Percentiles rank a stretch among this genome's conserved stretches.
Conservation (phyloP, 2,329 filamentous ascomycete genomes). For the Colletotrichum liaoningense region DNA sequence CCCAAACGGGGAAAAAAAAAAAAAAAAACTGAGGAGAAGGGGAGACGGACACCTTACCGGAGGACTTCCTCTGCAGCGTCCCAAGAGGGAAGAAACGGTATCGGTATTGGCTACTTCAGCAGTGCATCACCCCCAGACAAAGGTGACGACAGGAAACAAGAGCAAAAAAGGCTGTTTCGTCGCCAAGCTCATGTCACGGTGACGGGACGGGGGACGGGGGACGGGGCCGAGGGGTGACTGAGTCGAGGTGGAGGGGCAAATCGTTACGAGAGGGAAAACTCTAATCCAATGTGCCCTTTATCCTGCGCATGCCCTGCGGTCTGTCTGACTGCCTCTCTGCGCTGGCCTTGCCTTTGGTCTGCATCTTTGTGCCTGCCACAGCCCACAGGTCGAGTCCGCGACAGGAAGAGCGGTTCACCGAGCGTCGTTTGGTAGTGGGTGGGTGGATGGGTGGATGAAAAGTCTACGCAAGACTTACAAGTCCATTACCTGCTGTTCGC, state of each 20-base stretch:
- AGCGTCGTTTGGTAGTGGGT: slow-evolving; percentile 6
- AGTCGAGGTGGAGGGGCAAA: slow-evolving; percentile 33
- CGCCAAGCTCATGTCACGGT: slow-evolving; percentile 28
- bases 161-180: slow-evolving; percentile 24
- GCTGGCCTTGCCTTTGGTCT: not conserved
- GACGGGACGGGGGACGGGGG: slow-evolving; percentile 18
- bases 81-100: not conserved
- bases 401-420: slow-evolving; percentile 4
- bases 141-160: slow-evolving; percentile 23
- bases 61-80: not conserved
- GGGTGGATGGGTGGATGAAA: not conserved
- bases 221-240: not conserved
- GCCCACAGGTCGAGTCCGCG: not conserved
- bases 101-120: not conserved
- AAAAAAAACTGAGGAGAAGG: not conserved
- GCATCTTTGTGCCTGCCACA: not conserved
- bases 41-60: not conserved
- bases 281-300: slow-evolving; percentile 15
- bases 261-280: slow-evolving; percentile 29
- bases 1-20: not conserved
- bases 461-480: not conserved
- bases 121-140: slow-evolving; percentile 13
- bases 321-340: not conserved
- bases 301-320: not conserved
- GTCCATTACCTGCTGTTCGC: too few species aligned